Base-by-base conservation (phyloP, 257 asterid genomes). In the Capsicum chinense region DNA sequence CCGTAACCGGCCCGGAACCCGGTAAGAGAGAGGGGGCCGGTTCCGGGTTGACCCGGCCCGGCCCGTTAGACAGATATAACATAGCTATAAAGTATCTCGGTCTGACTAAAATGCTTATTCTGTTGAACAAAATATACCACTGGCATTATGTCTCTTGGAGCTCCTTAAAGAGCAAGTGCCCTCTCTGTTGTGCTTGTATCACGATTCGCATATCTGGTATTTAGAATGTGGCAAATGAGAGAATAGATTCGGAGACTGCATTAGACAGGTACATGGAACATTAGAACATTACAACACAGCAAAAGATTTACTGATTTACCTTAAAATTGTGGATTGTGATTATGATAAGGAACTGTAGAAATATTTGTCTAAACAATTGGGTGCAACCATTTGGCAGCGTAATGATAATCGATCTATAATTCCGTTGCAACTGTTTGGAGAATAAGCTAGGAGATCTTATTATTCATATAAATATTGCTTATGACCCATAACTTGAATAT, bases 141-240 rank as follows among this genome's bases (percentile, higher is more conserved):
- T 78, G 47, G 50, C 13, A 26, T 78, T 47, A 54, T 76, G 64
- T 26, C 81, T 76, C 81, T 76, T 54, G 81, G 48, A 54, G 48
- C 81, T 76, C 50, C 64, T 78, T 54, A 78, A 54, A 78, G 82
- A 78, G 33, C 64, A 78, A 54, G 15, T 78, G 15, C 6, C 9
- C 0, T 54, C 26, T 52, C 63, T 54, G 15, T 78, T 76, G 47
- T 76, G 44, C 15, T 9, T 26, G 26, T 0, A 2, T 52, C 47
- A 26, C 0, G 4, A 4, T 42, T 68, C 6, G 81, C 64, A 54
- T 54, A 78, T 74, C 80, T 21, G 80, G n/a, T 21, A 73, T 11
- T 3, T 73, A 73, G 35, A 73, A 19, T 73, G n/a, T 11, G 59
- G 19, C 58, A 47, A 73, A 47, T 73, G 39, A 48, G 42, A 26